These are phyloP conservation scores for Tolypocladium cylindrosporum DNA, from an alignment of 2,329 filamentous ascomycete species.

Conservation along the genomic window DNA sequence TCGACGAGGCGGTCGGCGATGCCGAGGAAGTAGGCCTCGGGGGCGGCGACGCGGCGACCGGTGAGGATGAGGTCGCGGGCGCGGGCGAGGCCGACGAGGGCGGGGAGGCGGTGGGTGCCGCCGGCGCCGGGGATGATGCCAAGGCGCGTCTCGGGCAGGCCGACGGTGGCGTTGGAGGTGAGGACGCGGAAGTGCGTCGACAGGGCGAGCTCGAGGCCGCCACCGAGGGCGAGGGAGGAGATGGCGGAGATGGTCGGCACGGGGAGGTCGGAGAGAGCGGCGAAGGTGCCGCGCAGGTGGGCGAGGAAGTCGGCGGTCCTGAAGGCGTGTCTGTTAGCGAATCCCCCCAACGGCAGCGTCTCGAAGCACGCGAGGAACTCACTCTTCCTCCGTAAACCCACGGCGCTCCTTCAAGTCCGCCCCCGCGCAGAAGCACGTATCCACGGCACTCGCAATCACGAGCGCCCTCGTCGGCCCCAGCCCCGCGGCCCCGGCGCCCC, in stretches of 20 bases:
- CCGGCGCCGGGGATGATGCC: conserved; percentile 94
- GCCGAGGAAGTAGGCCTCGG: conserved; percentile 86
- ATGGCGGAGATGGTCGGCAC: conserved; percentile 88
- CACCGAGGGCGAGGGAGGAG: conserved; percentile 77
- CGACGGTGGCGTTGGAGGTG: conserved; percentile 66
- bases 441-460: conserved; percentile 75
- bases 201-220: conserved; percentile 86
- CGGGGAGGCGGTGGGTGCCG: conserved; percentile 79
- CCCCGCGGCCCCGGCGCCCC: conserved; percentile 23
- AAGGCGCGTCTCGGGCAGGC: conserved; percentile 81
- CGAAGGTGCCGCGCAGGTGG: conserved; percentile 67
- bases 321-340: background rate
- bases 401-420: conserved; percentile 87
- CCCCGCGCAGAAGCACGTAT: conserved; percentile 84
- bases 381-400: conserved; percentile 72
- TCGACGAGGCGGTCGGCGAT: conserved; percentile 86
- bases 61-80: conserved; percentile 90
- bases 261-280: conserved; percentile 61
- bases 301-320: conserved; percentile 74
- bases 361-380: conserved; percentile 14
- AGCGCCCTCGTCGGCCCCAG: conserved; percentile 64
- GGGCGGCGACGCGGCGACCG: conserved; percentile 69
- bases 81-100: conserved; percentile 66
- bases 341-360: background rate
- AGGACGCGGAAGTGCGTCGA: conserved; percentile 85